A percentile compares a stretch with the other conserved stretches of the same genome.
Evolutionary conservation across 1,284 basidiomycete species (phyloP).

Genomic region (Athelia psychrophila): DNA sequence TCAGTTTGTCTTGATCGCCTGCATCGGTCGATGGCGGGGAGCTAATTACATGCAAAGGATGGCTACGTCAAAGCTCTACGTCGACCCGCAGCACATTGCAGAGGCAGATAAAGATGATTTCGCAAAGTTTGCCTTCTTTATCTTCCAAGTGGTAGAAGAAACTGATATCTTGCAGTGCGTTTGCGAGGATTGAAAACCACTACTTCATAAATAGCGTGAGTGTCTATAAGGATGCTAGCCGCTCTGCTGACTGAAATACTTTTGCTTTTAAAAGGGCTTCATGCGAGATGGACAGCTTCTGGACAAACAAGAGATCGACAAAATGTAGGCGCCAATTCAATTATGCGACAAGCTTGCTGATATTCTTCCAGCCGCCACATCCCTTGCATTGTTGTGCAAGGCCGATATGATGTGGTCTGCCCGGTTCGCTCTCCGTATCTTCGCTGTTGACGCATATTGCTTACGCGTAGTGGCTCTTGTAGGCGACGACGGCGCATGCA

Average conservation of each 20-base stretch:
- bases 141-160: not conserved
- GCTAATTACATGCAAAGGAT: conserved; percentile 47
- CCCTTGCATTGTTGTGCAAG: conserved; percentile 84
- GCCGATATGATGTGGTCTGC: conserved; percentile 80
- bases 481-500: conserved; percentile 78
- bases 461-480: not conserved
- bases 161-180: conserved; percentile 52
- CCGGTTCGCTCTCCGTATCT: conserved; percentile 43
- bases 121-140: conserved; percentile 53
- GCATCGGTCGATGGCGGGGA: conserved; percentile 1
- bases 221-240: not conserved
- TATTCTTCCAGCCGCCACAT: conserved; percentile 67
- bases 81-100: conserved; percentile 70
- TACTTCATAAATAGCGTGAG: conserved; percentile 81
- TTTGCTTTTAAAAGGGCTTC: conserved; percentile 58
- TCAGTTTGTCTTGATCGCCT: conserved; percentile 33
- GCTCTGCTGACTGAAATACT: not conserved
- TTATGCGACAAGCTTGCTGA: conserved; percentile 5
- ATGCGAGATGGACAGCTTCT: conserved; percentile 89
- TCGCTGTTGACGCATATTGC: not conserved
- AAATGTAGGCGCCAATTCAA: conserved; percentile 60
- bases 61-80: conserved; percentile 72
- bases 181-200: conserved; percentile 91
- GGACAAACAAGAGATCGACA: conserved; percentile 81
- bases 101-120: conserved; percentile 73